Conservation (phyloP, 805 yeast genomes). For the Saccharomycopsis vini region DNA sequence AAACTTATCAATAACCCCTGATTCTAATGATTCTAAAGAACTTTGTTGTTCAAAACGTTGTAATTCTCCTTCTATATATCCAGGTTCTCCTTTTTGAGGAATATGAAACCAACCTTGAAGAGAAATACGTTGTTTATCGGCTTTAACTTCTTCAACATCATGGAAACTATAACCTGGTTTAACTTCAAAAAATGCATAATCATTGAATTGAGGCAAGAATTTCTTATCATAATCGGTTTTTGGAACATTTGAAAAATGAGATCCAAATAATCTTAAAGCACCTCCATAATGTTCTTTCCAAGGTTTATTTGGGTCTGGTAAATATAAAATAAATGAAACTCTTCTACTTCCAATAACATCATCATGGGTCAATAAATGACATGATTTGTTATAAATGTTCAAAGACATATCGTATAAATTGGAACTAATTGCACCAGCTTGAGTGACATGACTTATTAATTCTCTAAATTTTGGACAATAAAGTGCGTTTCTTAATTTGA, state of each 20-base stretch:
- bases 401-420: slow-evolving; percentile 84
- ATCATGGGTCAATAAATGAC: slow-evolving; percentile 91
- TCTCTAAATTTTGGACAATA: slow-evolving; percentile 83
- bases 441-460: slow-evolving; percentile 65
- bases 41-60: slow-evolving; percentile 65
- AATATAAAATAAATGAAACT: slow-evolving; percentile 82
- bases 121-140: slow-evolving; percentile 80
- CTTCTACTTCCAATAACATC: slow-evolving; percentile 95
- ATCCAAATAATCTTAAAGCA: slow-evolving; percentile 75
- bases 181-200: slow-evolving; percentile 90
- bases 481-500: slow-evolving; percentile 73
- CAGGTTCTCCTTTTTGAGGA: slow-evolving; percentile 89
- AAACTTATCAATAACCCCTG: slow-evolving; percentile 64
- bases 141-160: slow-evolving; percentile 95
- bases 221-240: slow-evolving; percentile 59
- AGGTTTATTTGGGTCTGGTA: slow-evolving; percentile 81
- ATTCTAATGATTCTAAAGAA: slow-evolving; percentile 71
- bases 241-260: slow-evolving; percentile 85
- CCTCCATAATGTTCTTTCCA: slow-evolving; percentile 97
- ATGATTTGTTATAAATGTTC: slow-evolving; percentile 84
- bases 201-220: slow-evolving; percentile 89
- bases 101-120: slow-evolving; percentile 99
- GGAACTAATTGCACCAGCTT: slow-evolving; percentile 88
- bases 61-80: slow-evolving; percentile 75
- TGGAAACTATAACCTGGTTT: slow-evolving; percentile 96